phyloP scores from a whole-genome alignment of 805 yeast species.

The Yarrowia bubula region DNA sequence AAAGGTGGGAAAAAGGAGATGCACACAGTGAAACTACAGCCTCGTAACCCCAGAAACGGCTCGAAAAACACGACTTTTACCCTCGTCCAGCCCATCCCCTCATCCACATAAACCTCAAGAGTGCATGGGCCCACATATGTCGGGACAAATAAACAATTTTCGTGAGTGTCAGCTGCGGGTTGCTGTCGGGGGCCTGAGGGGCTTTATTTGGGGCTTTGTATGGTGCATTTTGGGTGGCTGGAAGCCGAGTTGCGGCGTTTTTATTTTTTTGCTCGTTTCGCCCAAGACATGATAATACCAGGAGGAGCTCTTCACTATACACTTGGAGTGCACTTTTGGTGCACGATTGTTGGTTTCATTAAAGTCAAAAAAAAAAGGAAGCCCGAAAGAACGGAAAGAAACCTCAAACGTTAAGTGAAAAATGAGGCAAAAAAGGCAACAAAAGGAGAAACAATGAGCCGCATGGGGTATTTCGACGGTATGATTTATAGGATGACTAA shows the following conservation, averaged over 20 bases:
- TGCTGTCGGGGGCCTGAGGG: neutral
- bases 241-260: neutral
- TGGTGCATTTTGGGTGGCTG: neutral
- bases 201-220: neutral
- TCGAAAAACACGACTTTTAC: neutral
- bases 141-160: conserved; percentile 23
- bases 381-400: neutral
- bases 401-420: too few relatives aligned
- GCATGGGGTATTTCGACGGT: too few relatives aligned
- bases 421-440: too few relatives aligned
- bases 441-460: too few relatives aligned
- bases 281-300: neutral
- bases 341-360: conserved; percentile 1
- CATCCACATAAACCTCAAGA: neutral
- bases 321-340: conserved; percentile 8
- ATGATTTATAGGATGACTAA: too few relatives aligned
- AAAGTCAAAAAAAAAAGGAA: neutral
- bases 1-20: too few relatives aligned
- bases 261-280: neutral
- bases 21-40: neutral
- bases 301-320: neutral
- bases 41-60: neutral
- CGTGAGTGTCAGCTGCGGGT: conserved; percentile 1
- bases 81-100: neutral
- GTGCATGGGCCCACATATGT: conserved; percentile 17